phyloP scores from a whole-genome alignment of 768 basidiomycete species.

The Tylopilus subfusipes region DNA sequence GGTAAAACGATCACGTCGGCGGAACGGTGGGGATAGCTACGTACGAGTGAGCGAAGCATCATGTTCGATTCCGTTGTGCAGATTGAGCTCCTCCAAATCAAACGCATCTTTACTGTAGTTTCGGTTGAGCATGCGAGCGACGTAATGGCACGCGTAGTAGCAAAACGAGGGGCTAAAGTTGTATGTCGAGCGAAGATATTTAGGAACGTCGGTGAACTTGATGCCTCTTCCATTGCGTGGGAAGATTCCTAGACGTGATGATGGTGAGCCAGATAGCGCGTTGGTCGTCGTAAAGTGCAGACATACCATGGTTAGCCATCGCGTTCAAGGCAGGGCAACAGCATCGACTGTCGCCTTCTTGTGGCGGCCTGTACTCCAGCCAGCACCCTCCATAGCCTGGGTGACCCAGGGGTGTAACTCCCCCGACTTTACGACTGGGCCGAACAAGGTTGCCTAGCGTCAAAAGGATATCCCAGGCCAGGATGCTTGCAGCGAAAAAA shows the following conservation, averaged over 20 bases:
- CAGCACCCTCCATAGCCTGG: slow-evolving; percentile 59
- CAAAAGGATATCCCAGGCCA: slow-evolving; percentile 14
- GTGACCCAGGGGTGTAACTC: slow-evolving; percentile 49
- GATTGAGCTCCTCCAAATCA: slow-evolving; percentile 46
- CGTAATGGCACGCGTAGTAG: slow-evolving; percentile 54
- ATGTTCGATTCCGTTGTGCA: slow-evolving; percentile 18
- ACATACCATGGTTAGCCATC: slow-evolving; percentile 74
- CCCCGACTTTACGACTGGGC: slow-evolving; percentile 39
- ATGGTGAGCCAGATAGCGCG: neutral
- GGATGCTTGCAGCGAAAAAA: neutral
- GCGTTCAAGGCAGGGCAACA: slow-evolving; percentile 74
- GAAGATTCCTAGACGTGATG: slow-evolving; percentile 33
- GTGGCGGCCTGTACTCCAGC: slow-evolving; percentile 62
- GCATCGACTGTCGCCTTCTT: slow-evolving; percentile 61
- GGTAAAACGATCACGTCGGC: neutral
- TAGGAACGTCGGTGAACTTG: slow-evolving; percentile 44
- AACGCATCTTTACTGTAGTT: slow-evolving; percentile 55
- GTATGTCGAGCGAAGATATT: slow-evolving; percentile 49
- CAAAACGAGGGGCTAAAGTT: slow-evolving; percentile 71
- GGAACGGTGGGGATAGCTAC: neutral
- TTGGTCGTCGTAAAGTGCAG: slow-evolving; percentile 41
- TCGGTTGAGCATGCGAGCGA: slow-evolving; percentile 55
- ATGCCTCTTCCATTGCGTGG: slow-evolving; percentile 69
- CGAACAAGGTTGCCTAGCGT: slow-evolving; percentile 14
- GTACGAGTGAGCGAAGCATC: slow-evolving; percentile 29